Conservation (phyloP, 164 flowering plant genomes). For the Magnolia kwangsiensis region DNA sequence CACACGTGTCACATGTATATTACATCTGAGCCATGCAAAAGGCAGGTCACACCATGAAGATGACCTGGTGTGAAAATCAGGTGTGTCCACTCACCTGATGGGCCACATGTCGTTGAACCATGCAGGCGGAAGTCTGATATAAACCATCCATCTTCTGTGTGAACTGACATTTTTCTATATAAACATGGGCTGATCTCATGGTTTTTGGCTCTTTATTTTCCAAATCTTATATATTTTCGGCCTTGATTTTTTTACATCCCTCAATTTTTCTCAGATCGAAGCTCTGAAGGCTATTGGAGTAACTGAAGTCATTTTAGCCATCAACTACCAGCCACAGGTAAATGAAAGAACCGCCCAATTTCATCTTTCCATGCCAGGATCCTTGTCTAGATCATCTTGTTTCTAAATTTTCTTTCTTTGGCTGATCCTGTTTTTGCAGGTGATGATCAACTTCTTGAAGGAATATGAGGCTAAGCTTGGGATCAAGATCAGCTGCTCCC, state of each 20-base stretch:
- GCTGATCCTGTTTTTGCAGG: slow-evolving; percentile 35
- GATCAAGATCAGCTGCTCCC: slow-evolving; percentile 91
- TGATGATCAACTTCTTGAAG: slow-evolving; percentile 91
- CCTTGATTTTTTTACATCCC: too few relatives aligned
- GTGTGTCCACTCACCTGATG: background rate
- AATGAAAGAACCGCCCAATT: background rate
- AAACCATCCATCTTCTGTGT: too few relatives aligned
- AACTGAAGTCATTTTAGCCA: slow-evolving; percentile 92
- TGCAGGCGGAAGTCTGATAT: too few relatives aligned
- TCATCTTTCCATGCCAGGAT: too few relatives aligned
- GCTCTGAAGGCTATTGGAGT: slow-evolving; percentile 93
- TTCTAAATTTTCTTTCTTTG: background rate
- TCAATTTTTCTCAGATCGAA: slow-evolving; percentile 56
- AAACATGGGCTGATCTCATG: too few relatives aligned
- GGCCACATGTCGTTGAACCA: too few relatives aligned
- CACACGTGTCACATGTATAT: too few relatives aligned
- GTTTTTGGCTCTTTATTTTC: too few relatives aligned
- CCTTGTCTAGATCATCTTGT: background rate
- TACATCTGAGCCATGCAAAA: too few relatives aligned
- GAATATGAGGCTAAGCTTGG: slow-evolving; percentile 84
- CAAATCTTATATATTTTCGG: background rate
- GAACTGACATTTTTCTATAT: too few relatives aligned
- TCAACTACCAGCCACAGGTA: slow-evolving; percentile 99
- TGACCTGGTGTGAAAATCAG: too few relatives aligned
- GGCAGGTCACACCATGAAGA: too few relatives aligned